phyloP scores from a whole-genome alignment of 495 filamentous ascomycete genomes.

The Hypomontagnella monticulosa region DNA sequence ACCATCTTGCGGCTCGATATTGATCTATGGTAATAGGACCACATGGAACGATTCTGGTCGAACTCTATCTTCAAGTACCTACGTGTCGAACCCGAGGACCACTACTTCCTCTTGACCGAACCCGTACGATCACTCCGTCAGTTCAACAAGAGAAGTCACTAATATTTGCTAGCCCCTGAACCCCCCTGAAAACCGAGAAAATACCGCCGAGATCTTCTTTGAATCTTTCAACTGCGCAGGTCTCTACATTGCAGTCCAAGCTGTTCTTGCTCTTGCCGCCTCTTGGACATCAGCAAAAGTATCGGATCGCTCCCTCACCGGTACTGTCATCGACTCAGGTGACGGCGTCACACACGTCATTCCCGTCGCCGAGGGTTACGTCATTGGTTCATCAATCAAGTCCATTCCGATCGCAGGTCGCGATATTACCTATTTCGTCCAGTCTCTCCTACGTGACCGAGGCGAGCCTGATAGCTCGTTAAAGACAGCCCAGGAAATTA shows the following conservation, averaged over 20 bases:
- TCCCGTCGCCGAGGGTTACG: conserved; percentile 97
- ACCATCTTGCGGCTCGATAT: conserved; percentile 1
- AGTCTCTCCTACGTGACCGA: conserved; percentile 92
- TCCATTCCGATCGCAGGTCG: conserved; percentile 96
- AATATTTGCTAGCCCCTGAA: conserved; percentile 80
- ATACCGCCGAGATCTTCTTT: conserved; percentile 99
- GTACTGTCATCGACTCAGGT: conserved; percentile 96
- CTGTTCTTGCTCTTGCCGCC: conserved; percentile 92
- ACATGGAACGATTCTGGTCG: conserved; percentile 99
- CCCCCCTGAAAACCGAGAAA: conserved; percentile 97
- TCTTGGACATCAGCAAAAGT: conserved; percentile 99
- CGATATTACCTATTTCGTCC: conserved; percentile 98
- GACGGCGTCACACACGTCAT: conserved; percentile 99
- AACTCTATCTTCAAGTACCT: conserved; percentile 99
- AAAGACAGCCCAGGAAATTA: conserved; percentile 97
- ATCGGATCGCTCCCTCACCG: conserved; percentile 93
- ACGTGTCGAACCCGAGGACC: conserved; percentile 96
- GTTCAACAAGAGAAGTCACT: conserved; percentile 24
- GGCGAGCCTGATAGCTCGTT: conserved; percentile 96
- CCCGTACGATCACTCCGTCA: conserved; percentile 66
- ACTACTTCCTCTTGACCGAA: conserved; percentile 97
- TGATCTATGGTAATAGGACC: conserved; percentile 68
- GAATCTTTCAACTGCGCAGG: conserved; percentile 99
- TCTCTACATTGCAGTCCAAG: conserved; percentile 98
- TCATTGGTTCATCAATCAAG: conserved; percentile 98